Percentiles rank a stretch among this genome's conserved stretches.
These are phyloP conservation scores for Scedosporium apiospermum DNA, from an alignment of 2,329 filamentous ascomycete species.

Conservation along the genomic window DNA sequence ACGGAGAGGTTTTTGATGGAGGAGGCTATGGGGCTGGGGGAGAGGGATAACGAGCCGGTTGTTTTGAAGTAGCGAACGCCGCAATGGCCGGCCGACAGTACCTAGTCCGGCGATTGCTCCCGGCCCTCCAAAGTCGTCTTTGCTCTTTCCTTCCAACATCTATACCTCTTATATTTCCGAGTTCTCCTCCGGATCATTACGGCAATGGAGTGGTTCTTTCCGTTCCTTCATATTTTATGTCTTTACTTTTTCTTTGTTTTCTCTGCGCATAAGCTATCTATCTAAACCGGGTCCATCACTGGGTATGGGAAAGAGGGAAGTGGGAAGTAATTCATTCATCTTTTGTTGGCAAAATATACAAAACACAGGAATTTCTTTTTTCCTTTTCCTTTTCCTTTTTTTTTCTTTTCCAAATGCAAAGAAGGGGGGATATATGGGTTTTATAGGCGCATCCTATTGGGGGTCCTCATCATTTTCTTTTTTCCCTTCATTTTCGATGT, in stretches of 20 bases:
- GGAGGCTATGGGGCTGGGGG: slow-evolving; percentile 21
- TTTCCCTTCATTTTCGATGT: neutral
- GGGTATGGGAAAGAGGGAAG: neutral
- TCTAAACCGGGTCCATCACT: neutral
- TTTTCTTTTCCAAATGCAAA: neutral
- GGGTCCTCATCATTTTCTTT: neutral
- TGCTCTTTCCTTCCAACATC: neutral
- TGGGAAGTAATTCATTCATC: neutral
- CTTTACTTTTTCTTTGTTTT: neutral
- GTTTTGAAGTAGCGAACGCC: neutral
- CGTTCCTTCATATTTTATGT: neutral
- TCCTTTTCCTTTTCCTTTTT: too few species aligned
- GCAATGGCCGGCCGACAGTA: too few species aligned
- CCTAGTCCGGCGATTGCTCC: neutral
- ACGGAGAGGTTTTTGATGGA: slow-evolving; percentile 40
- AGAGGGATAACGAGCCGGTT: neutral
- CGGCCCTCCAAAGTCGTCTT: neutral
- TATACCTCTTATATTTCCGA: neutral
- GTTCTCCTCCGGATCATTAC: neutral
- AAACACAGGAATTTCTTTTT: too few species aligned
- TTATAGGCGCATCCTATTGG: neutral
- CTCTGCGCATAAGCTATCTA: neutral
- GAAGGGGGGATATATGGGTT: neutral
- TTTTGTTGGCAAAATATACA: neutral
- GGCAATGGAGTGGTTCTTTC: neutral